Base-by-base conservation (phyloP, 2,329 filamentous ascomycete genomes). In the Chaetomium sp. region DNA sequence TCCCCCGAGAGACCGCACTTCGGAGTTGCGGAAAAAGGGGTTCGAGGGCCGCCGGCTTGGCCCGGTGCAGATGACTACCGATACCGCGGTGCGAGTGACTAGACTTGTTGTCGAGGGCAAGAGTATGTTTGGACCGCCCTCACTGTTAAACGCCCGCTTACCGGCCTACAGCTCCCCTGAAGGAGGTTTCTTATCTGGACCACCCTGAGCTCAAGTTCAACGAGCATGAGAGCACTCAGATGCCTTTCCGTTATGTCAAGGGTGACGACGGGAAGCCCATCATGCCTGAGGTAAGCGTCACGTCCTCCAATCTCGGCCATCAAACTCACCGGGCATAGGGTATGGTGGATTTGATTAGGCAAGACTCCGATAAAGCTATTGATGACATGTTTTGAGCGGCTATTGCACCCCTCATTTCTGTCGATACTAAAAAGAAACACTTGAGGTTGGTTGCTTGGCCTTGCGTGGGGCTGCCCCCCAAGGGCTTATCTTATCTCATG, bases 181-280 rank as follows among this genome's bases (percentile, higher is more conserved):
- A 88, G 54, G 77, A 91, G 62, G 87, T 99, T 37, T 79, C 84
- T 1, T 96, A 94, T 68, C 71, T 94, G 37, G 91, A 97, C 69
- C 85, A 89, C 67, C 94, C 94, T 0, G 92, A 97, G 68, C 81
- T 99, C 67, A 86, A 86, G 67, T 87, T 97, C 70, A 89, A 89
- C 70, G 86, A 94, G 69, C 86, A 95, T 67, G 94, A 99, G 74
- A 94, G 88, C 70, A 96, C 91, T 0, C 81, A 96, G 71, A 97
- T 99, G 94, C 94, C 94, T 0, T 99, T 99, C 72, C 89, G 94
- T 63, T 99, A 99, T 69, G 91, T 99, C 50, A 86, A 82, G 68
- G 85, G 80, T 51, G 74, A 81, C 9, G 76, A 88, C 55, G 90
- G 88, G 45, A 78, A 89, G 63, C 89, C 91, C 1, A 85, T 96